phyloP scores from a whole-genome alignment of 225 moss, liverwort and hornwort species.

The Pleurozium schreberi region DNA sequence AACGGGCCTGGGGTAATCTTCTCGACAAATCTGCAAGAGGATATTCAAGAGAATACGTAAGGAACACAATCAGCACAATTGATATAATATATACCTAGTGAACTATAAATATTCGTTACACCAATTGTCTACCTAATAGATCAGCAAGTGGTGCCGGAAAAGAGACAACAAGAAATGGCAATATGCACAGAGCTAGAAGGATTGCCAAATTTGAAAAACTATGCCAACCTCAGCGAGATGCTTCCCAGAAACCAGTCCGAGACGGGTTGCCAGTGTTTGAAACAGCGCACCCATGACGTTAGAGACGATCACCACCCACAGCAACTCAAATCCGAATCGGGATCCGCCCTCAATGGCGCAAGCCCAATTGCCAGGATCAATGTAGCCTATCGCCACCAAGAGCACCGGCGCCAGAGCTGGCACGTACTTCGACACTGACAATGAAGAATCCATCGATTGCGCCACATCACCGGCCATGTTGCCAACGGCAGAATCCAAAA shows the following conservation, averaged over 20 bases:
- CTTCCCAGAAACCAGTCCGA: conserved; percentile 68
- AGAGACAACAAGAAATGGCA: background rate
- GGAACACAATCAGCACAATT: background rate
- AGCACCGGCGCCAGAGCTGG: conserved; percentile 50
- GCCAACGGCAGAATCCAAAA: background rate
- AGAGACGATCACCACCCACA: conserved; percentile 56
- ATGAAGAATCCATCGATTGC: background rate
- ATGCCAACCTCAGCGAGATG: conserved; percentile 57
- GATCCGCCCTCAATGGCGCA: conserved; percentile 64
- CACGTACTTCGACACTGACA: conserved; percentile 35
- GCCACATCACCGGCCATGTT: conserved; percentile 14
- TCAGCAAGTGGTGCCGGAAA: background rate
- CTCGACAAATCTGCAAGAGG: conserved; percentile 59
- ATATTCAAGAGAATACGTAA: background rate
- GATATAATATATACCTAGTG: background rate
- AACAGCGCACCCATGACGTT: conserved; percentile 63
- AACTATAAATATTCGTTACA: background rate
- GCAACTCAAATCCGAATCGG: conserved; percentile 69
- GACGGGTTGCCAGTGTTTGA: conserved; percentile 62
- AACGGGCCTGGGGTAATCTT: conserved; percentile 65
- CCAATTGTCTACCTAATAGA: background rate
- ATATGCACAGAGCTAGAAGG: background rate
- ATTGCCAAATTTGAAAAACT: background rate
- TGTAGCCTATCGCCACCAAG: conserved; percentile 66
- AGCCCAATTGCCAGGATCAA: conserved; percentile 93